Base-by-base conservation (phyloP, 2,329 filamentous ascomycete genomes). In the Biscogniauxia mediterranea region DNA sequence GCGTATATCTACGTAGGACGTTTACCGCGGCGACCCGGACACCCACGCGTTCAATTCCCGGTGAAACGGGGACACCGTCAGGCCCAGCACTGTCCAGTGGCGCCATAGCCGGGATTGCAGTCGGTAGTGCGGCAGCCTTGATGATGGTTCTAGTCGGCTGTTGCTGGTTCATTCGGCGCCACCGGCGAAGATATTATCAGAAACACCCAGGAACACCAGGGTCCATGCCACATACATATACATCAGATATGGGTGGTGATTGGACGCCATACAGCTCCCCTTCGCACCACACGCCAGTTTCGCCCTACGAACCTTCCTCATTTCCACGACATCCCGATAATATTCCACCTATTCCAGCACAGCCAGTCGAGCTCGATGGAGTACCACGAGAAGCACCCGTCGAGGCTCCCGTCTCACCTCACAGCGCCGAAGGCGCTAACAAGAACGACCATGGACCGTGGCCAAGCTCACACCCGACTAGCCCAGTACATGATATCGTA, bases 1-100 rank as follows among this genome's bases (percentile, higher is more conserved):
- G 71, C 1, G 78, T 83, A 1, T 82, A 86, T 61, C 83, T 88
- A 72, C 78, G 78, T 1, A 78, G 84, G 23, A 77, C 77, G 17
- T 81, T 83, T 15, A 73, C 75, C 2, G 75, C 81, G 2, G 69
- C 78, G 1, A 70, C 74, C 9, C 79, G 86, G 28, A 77, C 79
- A 6, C 79, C 86, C 0, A 88, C 84, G 2, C 79, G 85, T 20
- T 64, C 72, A 23, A 26, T 54, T 4, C 3, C 6, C 67, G 81
- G 52, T 19, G 65, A 71, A n/a, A 26, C 23, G 4, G 17, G 5
- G 67, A 81, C 53, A 67, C 67, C 51, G 66, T 5, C 56, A 53
- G 9, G 59, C 25, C 20, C 56, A 59, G 9, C 67, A n/a, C 55
- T 78, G 1, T 74, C 75, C 3, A 72, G 69, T 0, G 79, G 79